These are phyloP conservation scores for Mycena crocata DNA, from an alignment of 768 basidiomycete species.

Conservation along the genomic window DNA sequence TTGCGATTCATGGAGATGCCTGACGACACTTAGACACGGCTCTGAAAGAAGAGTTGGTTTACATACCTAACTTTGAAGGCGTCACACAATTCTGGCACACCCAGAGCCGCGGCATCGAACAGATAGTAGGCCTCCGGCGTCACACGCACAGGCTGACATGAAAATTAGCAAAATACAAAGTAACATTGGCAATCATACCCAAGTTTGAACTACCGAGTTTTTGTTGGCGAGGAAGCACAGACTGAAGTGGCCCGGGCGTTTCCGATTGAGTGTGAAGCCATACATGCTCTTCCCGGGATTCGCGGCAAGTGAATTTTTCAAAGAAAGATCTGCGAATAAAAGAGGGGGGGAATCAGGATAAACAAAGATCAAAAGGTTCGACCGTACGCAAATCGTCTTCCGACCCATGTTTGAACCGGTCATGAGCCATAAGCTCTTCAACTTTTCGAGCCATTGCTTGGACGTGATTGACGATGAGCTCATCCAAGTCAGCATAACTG, in stretches of 20 bases:
- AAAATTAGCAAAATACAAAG: constrained; percentile 17
- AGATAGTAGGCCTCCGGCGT: constrained; percentile 91
- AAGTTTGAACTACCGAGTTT: constrained; percentile 88
- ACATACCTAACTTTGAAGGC: constrained; percentile 92
- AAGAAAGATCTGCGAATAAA: constrained; percentile 71
- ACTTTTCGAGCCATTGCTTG: constrained; percentile 93
- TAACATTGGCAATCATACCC: constrained; percentile 63
- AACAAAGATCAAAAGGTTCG: neutral
- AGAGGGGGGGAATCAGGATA: no score
- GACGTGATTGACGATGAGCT: constrained; percentile 96
- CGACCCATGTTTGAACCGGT: constrained; percentile 91
- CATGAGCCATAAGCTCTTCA: constrained; percentile 94
- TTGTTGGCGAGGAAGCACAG: constrained; percentile 95
- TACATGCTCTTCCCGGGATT: constrained; percentile 97
- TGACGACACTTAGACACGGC: constrained; percentile 38
- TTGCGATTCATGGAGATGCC: constrained; percentile 86
- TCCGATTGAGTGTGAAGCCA: constrained; percentile 92
- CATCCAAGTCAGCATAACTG: constrained; percentile 93
- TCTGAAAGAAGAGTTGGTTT: neutral
- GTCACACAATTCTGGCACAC: constrained; percentile 94
- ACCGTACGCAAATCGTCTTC: constrained; percentile 88
- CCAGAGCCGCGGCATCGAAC: constrained; percentile 90
- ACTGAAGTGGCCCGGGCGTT: constrained; percentile 92
- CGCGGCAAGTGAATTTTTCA: constrained; percentile 91
- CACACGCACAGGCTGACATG: constrained; percentile 82